These are phyloP conservation scores for Phaeophleospora eucalypticola DNA, from an alignment of 2,329 filamentous ascomycete genomes.

Conservation along the genomic window DNA sequence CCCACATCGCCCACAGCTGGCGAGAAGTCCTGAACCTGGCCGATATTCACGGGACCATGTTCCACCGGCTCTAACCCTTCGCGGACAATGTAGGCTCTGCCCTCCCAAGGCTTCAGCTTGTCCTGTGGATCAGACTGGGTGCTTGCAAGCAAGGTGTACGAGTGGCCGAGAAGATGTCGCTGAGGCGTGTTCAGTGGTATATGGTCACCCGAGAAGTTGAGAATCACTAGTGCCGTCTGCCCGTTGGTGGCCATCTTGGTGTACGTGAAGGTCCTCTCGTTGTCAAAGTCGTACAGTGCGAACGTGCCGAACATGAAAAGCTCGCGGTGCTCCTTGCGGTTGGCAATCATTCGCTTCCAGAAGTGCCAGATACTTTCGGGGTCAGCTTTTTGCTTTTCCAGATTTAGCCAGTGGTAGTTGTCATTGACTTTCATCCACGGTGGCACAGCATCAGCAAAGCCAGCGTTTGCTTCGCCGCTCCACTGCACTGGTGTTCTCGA, in stretches of 20 bases:
- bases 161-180: conserved; percentile 18
- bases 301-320: conserved; percentile 67
- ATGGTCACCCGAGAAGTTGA: conserved; percentile 36
- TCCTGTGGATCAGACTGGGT: conserved; percentile 26
- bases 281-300: conserved; percentile 49
- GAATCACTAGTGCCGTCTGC: conserved; percentile 32
- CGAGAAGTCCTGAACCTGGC: conserved; percentile 10
- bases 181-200: conserved; percentile 21
- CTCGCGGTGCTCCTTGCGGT: conserved; percentile 59
- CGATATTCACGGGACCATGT: conserved; percentile 4
- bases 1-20: neutral
- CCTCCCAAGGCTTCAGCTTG: conserved; percentile 34
- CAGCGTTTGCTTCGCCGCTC: conserved; percentile 56
- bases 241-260: conserved; percentile 32
- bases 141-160: conserved; percentile 44
- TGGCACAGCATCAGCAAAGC: conserved; percentile 55
- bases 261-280: conserved; percentile 52
- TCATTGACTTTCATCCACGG: conserved; percentile 72
- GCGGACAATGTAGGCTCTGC: conserved; percentile 34
- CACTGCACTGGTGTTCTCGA: conserved; percentile 70
- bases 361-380: conserved; percentile 54
- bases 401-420: conserved; percentile 61
- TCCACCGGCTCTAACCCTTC: conserved; percentile 8
- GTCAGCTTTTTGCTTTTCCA: conserved; percentile 49
- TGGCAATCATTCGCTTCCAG: conserved; percentile 49